Evolutionary conservation across 2,329 filamentous ascomycete genomes (phyloP).

Genomic region (Ascochyta clinopodiicola): DNA sequence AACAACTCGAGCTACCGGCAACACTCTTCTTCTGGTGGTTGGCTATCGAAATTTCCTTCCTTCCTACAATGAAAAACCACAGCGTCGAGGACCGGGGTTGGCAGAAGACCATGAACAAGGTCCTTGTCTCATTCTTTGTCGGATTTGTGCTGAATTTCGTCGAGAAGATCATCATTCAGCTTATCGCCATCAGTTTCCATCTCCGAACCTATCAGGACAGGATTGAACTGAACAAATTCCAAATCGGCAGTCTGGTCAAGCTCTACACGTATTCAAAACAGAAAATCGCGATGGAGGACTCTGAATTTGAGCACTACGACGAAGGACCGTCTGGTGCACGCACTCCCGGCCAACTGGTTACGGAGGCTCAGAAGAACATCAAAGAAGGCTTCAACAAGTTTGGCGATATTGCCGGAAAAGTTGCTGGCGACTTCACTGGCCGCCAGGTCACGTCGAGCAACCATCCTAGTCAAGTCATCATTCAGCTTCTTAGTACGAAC

Average conservation of each 20-base stretch:
- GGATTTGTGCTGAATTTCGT: constrained; percentile 79
- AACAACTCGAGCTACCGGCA: constrained; percentile 81
- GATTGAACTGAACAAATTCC: constrained; percentile 91
- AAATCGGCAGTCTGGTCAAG: constrained; percentile 73
- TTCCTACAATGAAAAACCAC: constrained; percentile 78
- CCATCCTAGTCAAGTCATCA: constrained; percentile 83
- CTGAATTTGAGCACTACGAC: constrained; percentile 71
- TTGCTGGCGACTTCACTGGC: constrained; percentile 92
- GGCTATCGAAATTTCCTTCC: constrained; percentile 82
- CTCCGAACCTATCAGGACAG: constrained; percentile 86
- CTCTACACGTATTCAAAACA: constrained; percentile 69
- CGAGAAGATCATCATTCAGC: constrained; percentile 93
- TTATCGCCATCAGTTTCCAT: constrained; percentile 94
- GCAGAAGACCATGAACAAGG: constrained; percentile 82
- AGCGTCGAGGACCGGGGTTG: constrained; percentile 67
- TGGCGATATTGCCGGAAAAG: constrained; percentile 81
- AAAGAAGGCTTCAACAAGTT: constrained; percentile 79
- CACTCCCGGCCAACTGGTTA: constrained; percentile 76
- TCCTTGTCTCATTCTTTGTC: constrained; percentile 85
- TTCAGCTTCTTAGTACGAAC: constrained; percentile 76
- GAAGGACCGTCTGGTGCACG: constrained; percentile 63
- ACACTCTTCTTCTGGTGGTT: constrained; percentile 94
- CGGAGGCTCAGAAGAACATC: constrained; percentile 74
- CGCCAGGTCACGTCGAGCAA: constrained; percentile 70
- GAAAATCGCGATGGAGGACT: constrained; percentile 73